Conservation (phyloP, 176 grass and related monocot genomes). For the Oryza punctata region DNA sequence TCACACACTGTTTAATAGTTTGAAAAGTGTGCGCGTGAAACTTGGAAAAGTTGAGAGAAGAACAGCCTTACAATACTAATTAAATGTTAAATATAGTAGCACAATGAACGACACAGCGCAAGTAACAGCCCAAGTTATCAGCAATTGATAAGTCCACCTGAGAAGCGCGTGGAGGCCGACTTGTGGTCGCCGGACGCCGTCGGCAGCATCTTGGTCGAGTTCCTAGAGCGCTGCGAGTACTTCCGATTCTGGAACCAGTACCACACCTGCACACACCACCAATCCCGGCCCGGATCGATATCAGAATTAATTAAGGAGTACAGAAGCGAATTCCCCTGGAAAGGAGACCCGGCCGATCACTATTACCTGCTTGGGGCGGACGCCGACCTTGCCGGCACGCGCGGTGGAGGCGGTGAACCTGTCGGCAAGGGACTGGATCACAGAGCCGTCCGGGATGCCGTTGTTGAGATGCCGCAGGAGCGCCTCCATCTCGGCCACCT, state of each 20-base stretch:
- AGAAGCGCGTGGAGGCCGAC: slow-evolving; percentile 31
- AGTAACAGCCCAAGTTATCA: neutral
- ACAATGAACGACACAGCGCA: neutral
- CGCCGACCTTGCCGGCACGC: slow-evolving; percentile 64
- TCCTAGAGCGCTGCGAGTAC: slow-evolving; percentile 84
- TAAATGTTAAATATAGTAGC: too few relatives aligned
- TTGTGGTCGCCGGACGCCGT: slow-evolving; percentile 49
- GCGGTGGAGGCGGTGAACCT: slow-evolving; percentile 76
- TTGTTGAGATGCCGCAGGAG: slow-evolving; percentile 73
- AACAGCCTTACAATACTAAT: too few relatives aligned
- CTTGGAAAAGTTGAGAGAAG: too few relatives aligned
- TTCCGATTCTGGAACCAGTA: slow-evolving; percentile 98
- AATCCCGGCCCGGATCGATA: neutral
- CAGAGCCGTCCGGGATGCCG: slow-evolving; percentile 56
- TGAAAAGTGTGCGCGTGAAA: too few relatives aligned
- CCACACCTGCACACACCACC: slow-evolving; percentile 69
- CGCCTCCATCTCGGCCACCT: slow-evolving; percentile 92
- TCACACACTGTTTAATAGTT: too few relatives aligned
- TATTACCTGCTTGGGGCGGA: slow-evolving; percentile 85
- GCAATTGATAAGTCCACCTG: slow-evolving; percentile 46
- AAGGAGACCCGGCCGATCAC: neutral
- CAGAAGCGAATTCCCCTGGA: neutral
- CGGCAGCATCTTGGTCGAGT: slow-evolving; percentile 41
- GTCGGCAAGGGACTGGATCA: slow-evolving; percentile 73
- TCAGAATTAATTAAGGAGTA: neutral